phyloP scores from a whole-genome alignment of 176 grass and related monocot genomes.

The Triticum timopheevii region DNA sequence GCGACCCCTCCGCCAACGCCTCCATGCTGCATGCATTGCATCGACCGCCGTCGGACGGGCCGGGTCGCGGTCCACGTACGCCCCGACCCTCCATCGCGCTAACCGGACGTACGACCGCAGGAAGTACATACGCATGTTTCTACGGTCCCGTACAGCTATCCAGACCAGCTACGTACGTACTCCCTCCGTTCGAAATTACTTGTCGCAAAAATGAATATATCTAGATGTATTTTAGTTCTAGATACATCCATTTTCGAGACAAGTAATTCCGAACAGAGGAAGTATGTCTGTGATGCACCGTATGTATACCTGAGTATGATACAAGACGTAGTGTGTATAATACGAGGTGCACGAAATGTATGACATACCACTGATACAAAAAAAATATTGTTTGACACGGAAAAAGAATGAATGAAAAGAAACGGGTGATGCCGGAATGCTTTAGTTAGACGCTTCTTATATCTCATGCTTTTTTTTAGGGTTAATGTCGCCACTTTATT shows the following conservation, averaged over 20 bases:
- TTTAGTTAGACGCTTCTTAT: neutral
- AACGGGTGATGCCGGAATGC: neutral
- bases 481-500: no score
- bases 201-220: no score
- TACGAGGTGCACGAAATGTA: neutral
- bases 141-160: neutral
- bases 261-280: no score
- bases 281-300: no score
- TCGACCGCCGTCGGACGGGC: neutral
- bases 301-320: no score
- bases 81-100: neutral
- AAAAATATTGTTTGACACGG: neutral
- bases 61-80: conserved; percentile 4
- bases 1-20: neutral
- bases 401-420: neutral
- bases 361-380: neutral
- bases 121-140: neutral
- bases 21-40: neutral
- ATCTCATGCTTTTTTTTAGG: no score
- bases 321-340: no score
- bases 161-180: neutral
- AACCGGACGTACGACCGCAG: neutral
- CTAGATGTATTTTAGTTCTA: no score
- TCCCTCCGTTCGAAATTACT: no score
- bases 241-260: no score